Conservation (phyloP, 495 filamentous ascomycete genomes). For the Penicillium psychrofluorescens region DNA sequence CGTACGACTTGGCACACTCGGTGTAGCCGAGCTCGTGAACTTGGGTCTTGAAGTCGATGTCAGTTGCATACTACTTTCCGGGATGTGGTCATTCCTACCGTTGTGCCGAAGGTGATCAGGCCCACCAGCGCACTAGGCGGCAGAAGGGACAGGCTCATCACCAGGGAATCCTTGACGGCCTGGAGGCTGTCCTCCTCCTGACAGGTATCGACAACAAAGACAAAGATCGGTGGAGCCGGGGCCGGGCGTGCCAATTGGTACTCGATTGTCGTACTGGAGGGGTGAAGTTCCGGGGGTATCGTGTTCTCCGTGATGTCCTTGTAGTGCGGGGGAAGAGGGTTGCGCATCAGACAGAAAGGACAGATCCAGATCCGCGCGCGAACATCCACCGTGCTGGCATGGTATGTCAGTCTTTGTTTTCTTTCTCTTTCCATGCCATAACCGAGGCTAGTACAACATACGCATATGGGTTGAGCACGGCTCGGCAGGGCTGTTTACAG, state of each 20-base stretch:
- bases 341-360: constrained; percentile 94
- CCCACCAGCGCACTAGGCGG: constrained; percentile 92
- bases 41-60: constrained; percentile 55
- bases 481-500: constrained; percentile 93
- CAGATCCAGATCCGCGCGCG: constrained; percentile 97
- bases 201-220: constrained; percentile 97
- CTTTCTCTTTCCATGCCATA: background rate
- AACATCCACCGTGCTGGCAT: constrained; percentile 80
- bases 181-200: constrained; percentile 97
- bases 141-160: constrained; percentile 93
- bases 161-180: constrained; percentile 89
- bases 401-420: constrained; percentile 15
- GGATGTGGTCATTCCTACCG: constrained; percentile 51
- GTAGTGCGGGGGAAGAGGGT: constrained; percentile 92
- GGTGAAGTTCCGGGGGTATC: constrained; percentile 93
- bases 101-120: constrained; percentile 92
- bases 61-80: constrained; percentile 12
- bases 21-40: constrained; percentile 98
- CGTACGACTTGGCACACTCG: constrained; percentile 98
- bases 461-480: constrained; percentile 96
- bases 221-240: constrained; percentile 89
- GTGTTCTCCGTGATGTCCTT: constrained; percentile 95
- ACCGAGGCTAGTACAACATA: constrained; percentile 32
- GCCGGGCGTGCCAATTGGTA: constrained; percentile 91
- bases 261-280: constrained; percentile 91